Base-by-base conservation (phyloP, 176 grass and related monocot genomes). In the Raddia distichophylla region DNA sequence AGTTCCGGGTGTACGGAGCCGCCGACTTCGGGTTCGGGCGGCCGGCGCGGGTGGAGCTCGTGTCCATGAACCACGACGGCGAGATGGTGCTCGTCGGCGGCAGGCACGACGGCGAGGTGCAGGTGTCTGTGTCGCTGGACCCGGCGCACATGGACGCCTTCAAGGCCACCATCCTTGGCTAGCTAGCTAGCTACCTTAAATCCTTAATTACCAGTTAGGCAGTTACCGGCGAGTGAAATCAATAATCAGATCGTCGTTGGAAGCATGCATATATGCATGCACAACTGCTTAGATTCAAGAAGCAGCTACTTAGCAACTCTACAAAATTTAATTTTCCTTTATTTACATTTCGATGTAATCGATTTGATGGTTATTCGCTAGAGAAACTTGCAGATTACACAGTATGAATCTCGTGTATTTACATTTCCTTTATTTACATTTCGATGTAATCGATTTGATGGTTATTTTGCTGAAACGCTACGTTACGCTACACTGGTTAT, bases 41-140 rank as follows among this genome's bases (percentile, higher is more conserved):
- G 44, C 91, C 91, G 0, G 13, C 16, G 59, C 76, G 87, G 35
- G 87, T 89, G 10, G 91, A 92, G 71, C 65, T 87, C 6, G 84
- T 92, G 59, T 92, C 91, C 5, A 89, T 92, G 71, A 86, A 87
- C 64, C 35, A 86, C 22, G 87, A 89, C 64, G 91, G 91, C 9
- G 91, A 89, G 80, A 72, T 87, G 58, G 81, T 86, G 50, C 71
- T 92, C 52, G 66, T 74, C 20, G 84, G 76, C 17, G 75, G 82
- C 11, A 32, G 75, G 19, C 14, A 3, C 8, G 20, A 74, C 1
- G 79, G 83, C 7, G 83, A 85, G 73, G 80, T 92, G 42, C 86
- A 89, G 83, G 49, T 89, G 17, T 85, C 83, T 0, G 69, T 89
- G 58, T 82, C 86, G 1, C 20, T 92, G 0, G 22, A 82, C 50